These are phyloP conservation scores for Leptographium wingfieldii DNA, from an alignment of 2,329 filamentous ascomycete species.

Conservation along the genomic window DNA sequence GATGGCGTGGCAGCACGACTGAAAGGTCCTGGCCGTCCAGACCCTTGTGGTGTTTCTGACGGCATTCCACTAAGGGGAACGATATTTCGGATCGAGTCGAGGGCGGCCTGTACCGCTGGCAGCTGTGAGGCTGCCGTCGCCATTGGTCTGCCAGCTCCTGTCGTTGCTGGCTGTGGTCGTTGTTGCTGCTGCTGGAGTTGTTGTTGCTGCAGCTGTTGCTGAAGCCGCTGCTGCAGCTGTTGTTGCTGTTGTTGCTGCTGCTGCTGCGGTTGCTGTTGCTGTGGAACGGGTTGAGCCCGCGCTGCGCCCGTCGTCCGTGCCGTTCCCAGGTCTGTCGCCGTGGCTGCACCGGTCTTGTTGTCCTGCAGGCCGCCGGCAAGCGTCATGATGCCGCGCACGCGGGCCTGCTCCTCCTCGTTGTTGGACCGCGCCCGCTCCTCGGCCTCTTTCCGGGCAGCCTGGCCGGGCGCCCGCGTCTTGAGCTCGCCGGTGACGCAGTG, in stretches of 20 bases:
- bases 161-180: background rate
- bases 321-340: background rate
- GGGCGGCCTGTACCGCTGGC: background rate
- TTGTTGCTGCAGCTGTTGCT: background rate
- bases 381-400: constrained; percentile 47
- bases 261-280: background rate
- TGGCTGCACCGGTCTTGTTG: constrained; percentile 4
- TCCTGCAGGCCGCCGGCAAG: constrained; percentile 40
- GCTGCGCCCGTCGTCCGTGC: background rate
- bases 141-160: background rate
- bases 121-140: background rate
- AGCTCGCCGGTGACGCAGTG: constrained; percentile 82
- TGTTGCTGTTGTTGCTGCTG: background rate
- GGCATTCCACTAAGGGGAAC: background rate
- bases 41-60: background rate
- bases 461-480: constrained; percentile 68
- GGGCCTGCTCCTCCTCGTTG: constrained; percentile 46
- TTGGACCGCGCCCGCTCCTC: constrained; percentile 48
- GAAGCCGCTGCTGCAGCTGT: background rate
- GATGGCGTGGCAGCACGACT: too few species aligned
- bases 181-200: background rate
- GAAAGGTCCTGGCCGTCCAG: background rate
- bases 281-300: background rate
- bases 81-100: background rate
- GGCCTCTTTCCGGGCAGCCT: constrained; percentile 56